Base-by-base conservation (phyloP, 2,329 filamentous ascomycete species). In the Leptographium radiaticola region DNA sequence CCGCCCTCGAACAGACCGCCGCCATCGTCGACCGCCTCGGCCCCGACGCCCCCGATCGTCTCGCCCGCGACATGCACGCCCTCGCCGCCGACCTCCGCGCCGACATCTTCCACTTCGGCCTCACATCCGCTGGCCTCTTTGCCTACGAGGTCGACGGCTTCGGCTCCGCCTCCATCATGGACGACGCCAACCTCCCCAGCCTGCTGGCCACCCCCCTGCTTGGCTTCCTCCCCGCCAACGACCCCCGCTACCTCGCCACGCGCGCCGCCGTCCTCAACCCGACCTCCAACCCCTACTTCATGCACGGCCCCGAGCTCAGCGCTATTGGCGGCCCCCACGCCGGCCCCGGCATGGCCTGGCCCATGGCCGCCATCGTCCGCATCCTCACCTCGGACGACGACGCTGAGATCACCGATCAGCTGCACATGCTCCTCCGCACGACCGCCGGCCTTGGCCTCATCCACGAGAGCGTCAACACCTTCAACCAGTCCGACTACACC, bases 301-400 rank as follows among this genome's bases (percentile, higher is more conserved):
- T 77, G 68, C 70, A 69, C 20, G 76, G 76, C 0, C 73, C 74
- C 3, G 70, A 76, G 16, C 66, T 79, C 57, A 76, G 71, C 57
- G 71, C 72, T 33, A 71, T 75, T 0, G 76, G 76, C 13, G 75
- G 76, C 0, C 75, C 75, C 30, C 76, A 79, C 59, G 66, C 72
- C 10, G 74, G 75, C 0, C 76, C 89, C 2, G 77, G 83, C 55
- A 83, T 84, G 63, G 88, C 87, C 16, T 95, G 89, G 89, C 89
- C 89, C 1, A 94, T 95, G 87, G 86, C 81, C 47, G 75, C 87
- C 59, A 81, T 95, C 49, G 81, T 90, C 55, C 82, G 87, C 64
- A 84, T 87, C 38, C 78, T 91, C 75, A 95, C 89, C 1, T 82
- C 78, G 40, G 77, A 88, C 47, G 76, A 87, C 54, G 86, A 91